These are phyloP conservation scores for Astrothelium macrocarpum DNA, from an alignment of 495 filamentous ascomycete species.

Conservation along the genomic window DNA sequence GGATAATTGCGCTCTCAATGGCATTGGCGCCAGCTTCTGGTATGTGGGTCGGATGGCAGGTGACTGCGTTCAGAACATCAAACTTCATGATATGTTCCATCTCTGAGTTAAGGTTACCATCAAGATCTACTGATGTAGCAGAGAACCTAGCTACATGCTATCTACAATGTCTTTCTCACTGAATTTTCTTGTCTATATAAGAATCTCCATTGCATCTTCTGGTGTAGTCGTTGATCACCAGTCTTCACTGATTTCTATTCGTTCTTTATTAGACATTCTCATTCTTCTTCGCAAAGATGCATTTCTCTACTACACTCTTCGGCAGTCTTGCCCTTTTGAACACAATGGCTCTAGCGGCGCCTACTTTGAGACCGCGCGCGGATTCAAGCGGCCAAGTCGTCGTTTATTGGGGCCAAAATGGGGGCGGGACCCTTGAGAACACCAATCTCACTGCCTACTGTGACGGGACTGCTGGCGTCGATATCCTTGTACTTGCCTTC, in stretches of 20 bases:
- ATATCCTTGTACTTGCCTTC: slow-evolving; percentile 61
- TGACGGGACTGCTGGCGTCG: slow-evolving; percentile 30
- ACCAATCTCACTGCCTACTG: slow-evolving; percentile 28
- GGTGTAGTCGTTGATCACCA: background rate
- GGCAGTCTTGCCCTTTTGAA: background rate
- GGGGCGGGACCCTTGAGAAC: slow-evolving; percentile 45
- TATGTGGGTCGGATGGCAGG: background rate
- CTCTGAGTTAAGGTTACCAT: background rate
- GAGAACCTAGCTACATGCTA: background rate
- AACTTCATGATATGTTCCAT: background rate
- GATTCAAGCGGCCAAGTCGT: slow-evolving; percentile 29
- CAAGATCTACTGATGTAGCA: background rate
- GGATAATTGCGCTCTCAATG: background rate
- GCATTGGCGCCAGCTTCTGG: background rate
- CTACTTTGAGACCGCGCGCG: background rate
- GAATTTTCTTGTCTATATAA: background rate
- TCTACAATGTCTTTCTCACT: too few relatives aligned
- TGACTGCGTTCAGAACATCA: background rate
- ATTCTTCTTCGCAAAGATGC: background rate
- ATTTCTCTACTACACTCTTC: background rate
- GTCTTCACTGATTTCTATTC: background rate
- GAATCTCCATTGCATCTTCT: background rate
- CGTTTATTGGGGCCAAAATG: slow-evolving; percentile 49
- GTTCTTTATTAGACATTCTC: background rate
- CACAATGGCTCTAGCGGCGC: background rate